phyloP scores from a whole-genome alignment of 768 basidiomycete genomes.

The Trametes elegans region DNA sequence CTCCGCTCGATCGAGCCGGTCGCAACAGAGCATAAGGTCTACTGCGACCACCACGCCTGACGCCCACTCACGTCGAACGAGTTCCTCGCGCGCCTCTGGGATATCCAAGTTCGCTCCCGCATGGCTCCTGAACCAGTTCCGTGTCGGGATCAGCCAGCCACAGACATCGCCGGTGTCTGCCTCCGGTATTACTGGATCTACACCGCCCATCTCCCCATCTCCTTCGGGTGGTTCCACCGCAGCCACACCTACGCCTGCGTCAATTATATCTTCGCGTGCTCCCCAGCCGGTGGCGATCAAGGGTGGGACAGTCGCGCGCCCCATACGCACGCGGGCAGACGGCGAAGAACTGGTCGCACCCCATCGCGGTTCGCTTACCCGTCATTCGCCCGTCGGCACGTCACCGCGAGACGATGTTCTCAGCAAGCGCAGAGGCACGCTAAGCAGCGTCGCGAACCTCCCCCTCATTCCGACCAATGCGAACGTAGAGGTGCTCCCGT shows the following conservation, averaged over 20 bases:
- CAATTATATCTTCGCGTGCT: constrained; percentile 29
- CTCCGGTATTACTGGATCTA: constrained; percentile 29
- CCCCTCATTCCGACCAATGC: constrained; percentile 52
- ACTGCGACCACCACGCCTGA: constrained; percentile 27
- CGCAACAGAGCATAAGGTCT: constrained; percentile 39
- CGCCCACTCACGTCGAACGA: constrained; percentile 23
- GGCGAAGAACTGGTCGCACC: constrained; percentile 56
- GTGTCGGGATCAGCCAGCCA: constrained; percentile 60
- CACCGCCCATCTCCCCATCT: no score
- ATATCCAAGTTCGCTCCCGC: constrained; percentile 64
- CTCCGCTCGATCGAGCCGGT: constrained; percentile 50
- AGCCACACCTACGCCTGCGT: constrained; percentile 9
- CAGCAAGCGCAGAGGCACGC: constrained; percentile 51
- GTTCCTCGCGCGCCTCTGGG: constrained; percentile 38
- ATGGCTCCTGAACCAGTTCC: constrained; percentile 81
- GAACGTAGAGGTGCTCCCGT: constrained; percentile 60
- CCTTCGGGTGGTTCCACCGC: no score
- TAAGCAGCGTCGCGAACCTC: constrained; percentile 37
- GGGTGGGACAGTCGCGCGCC: constrained; percentile 32
- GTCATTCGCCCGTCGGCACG: constrained; percentile 64
- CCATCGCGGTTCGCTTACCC: constrained; percentile 46
- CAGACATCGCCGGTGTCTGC: constrained; percentile 58
- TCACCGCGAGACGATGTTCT: constrained; percentile 67
- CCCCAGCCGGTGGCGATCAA: constrained; percentile 43
- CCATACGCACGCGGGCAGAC: constrained; percentile 48